Conservation (phyloP, 2,329 filamentous ascomycete genomes). For the Cladosporium oxysporum region DNA sequence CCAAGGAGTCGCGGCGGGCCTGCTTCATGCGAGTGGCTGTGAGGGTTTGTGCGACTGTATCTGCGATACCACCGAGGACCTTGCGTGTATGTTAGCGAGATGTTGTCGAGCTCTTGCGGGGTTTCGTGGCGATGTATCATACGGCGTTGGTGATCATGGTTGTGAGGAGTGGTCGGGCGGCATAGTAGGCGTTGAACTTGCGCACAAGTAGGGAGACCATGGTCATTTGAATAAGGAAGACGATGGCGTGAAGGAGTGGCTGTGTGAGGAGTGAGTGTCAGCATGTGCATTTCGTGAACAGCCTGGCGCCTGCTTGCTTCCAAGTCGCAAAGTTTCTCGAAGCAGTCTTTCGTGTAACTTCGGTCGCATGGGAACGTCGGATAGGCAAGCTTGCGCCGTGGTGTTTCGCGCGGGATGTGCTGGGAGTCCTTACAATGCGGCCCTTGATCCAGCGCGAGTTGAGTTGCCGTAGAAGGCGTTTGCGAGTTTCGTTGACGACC, state of each 20-base stretch:
- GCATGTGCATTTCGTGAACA: slow-evolving; percentile 4
- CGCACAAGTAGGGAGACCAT: slow-evolving; percentile 78
- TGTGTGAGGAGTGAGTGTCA: slow-evolving; percentile 42
- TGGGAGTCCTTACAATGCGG: slow-evolving; percentile 56
- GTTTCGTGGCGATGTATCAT: slow-evolving; percentile 40
- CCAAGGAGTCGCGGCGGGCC: slow-evolving; percentile 47
- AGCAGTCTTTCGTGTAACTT: slow-evolving; percentile 14
- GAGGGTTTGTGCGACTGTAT: slow-evolving; percentile 92
- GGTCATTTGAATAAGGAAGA: slow-evolving; percentile 86
- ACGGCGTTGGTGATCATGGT: slow-evolving; percentile 99
- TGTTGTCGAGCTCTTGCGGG: not conserved
- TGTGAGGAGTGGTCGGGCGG: slow-evolving; percentile 90
- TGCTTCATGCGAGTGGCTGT: slow-evolving; percentile 72
- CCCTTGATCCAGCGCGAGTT: slow-evolving; percentile 75
- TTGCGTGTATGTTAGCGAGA: slow-evolving; percentile 34
- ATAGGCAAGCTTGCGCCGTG: slow-evolving; percentile 3
- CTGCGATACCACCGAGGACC: slow-evolving; percentile 89
- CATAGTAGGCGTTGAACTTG: slow-evolving; percentile 93
- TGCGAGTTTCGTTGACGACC: slow-evolving; percentile 44
- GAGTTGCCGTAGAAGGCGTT: slow-evolving; percentile 62
- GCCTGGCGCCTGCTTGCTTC: slow-evolving; percentile 2
- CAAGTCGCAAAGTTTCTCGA: not conserved
- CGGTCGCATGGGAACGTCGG: not conserved
- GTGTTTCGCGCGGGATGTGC: not conserved
- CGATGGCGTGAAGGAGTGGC: slow-evolving; percentile 83